Percentiles rank a stretch among this genome's conserved stretches.
These are phyloP conservation scores for Eurotiales sp. DNA, from an alignment of 2,329 filamentous ascomycete genomes.

Conservation along the genomic window DNA sequence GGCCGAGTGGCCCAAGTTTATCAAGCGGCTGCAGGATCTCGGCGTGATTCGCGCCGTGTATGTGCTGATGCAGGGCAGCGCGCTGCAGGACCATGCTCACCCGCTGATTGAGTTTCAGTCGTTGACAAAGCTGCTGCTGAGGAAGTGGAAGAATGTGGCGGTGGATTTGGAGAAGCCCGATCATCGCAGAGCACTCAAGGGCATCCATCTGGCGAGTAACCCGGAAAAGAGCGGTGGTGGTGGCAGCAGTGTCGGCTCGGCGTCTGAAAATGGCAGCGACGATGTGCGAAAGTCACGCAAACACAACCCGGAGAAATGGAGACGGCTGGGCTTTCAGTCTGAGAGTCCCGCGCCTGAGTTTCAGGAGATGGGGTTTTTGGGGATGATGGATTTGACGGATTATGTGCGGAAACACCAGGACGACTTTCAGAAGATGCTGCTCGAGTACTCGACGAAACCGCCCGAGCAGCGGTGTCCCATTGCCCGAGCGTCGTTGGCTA, in stretches of 20 bases:
- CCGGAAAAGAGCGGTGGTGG: conserved; percentile 33
- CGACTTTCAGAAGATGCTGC: conserved; percentile 81
- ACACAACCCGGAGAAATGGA: conserved; percentile 90
- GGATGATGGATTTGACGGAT: conserved; percentile 96
- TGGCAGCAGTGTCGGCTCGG: background rate
- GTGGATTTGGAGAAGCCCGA: conserved; percentile 85
- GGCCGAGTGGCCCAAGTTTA: conserved; percentile 91
- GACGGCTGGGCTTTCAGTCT: conserved; percentile 82
- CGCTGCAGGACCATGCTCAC: conserved; percentile 83
- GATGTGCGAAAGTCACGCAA: conserved; percentile 59
- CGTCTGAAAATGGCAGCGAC: conserved; percentile 25
- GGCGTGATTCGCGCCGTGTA: conserved; percentile 91
- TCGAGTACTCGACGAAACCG: conserved; percentile 79
- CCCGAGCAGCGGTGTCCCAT: conserved; percentile 75
- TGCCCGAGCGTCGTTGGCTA: conserved; percentile 77
- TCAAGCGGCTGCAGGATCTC: conserved; percentile 87
- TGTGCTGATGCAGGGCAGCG: conserved; percentile 88
- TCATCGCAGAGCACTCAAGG: conserved; percentile 80
- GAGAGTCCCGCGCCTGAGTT: conserved; percentile 88
- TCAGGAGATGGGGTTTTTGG: conserved; percentile 77
- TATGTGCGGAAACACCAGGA: conserved; percentile 91
- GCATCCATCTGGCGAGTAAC: conserved; percentile 75
- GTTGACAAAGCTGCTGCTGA: conserved; percentile 79
- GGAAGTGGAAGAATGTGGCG: conserved; percentile 80
- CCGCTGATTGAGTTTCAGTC: conserved; percentile 91